Percentiles rank a stretch among this genome's conserved stretches.
Conservation (phyloP, 495 filamentous ascomycete genomes). For the Clohesyomyces aquaticus region DNA sequence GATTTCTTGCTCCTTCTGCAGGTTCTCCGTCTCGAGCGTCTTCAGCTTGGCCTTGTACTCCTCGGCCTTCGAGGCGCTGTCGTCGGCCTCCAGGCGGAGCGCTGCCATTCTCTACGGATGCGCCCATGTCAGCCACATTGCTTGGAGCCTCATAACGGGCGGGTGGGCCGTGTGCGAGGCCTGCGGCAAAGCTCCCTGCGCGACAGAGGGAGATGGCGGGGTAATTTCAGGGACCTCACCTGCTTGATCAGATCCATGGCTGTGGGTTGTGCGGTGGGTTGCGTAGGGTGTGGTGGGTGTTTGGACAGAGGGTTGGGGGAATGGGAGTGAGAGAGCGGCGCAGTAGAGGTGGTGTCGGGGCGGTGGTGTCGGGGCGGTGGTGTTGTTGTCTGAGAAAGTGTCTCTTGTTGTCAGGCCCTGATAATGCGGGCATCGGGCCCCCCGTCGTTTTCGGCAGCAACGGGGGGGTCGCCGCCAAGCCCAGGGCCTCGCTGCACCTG, state of each 20-base stretch:
- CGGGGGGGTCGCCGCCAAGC: slow-evolving; percentile 22
- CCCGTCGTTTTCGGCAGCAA: slow-evolving; percentile 5
- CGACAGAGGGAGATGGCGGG: slow-evolving; percentile 32
- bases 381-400: slow-evolving; percentile 28
- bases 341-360: neutral
- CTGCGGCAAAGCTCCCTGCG: slow-evolving; percentile 5
- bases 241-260: slow-evolving; percentile 78
- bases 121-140: neutral
- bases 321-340: slow-evolving; percentile 6
- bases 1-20: slow-evolving; percentile 96
- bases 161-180: neutral
- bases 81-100: slow-evolving; percentile 91
- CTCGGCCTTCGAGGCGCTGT: slow-evolving; percentile 74
- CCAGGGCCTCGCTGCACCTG: slow-evolving; percentile 11
- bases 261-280: slow-evolving; percentile 13
- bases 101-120: slow-evolving; percentile 81
- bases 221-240: slow-evolving; percentile 55
- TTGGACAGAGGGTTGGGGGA: slow-evolving; percentile 2
- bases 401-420: slow-evolving; percentile 18
- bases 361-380: slow-evolving; percentile 8
- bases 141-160: neutral
- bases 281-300: slow-evolving; percentile 2
- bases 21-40: slow-evolving; percentile 88
- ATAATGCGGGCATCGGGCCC: slow-evolving; percentile 12
- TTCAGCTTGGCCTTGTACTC: slow-evolving; percentile 87